Evolutionary conservation across 1,284 basidiomycete genomes (phyloP).

Genomic region (Malassezia sympodialis): DNA sequence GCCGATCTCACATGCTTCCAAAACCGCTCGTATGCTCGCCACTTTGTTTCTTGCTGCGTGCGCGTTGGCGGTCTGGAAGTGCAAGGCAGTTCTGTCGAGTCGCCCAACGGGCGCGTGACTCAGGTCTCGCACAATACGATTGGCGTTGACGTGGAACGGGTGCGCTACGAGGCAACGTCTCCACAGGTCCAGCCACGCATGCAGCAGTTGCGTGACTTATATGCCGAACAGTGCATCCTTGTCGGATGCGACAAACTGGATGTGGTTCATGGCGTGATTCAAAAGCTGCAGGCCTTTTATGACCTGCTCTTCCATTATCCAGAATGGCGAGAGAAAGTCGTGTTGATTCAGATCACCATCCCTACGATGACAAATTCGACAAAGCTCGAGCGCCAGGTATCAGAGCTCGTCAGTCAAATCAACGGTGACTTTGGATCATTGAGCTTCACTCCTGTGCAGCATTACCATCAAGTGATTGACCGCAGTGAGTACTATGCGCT

Average conservation of each 20-base stretch:
- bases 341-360: constrained; percentile 71
- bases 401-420: constrained; percentile 89
- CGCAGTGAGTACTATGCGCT: constrained; percentile 92
- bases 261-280: constrained; percentile 90
- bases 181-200: constrained; percentile 81
- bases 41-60: constrained; percentile 88
- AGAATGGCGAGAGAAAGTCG: constrained; percentile 80
- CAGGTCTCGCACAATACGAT: constrained; percentile 85
- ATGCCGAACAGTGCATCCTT: constrained; percentile 96
- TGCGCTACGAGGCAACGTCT: constrained; percentile 66
- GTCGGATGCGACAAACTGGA: constrained; percentile 98
- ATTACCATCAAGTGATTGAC: constrained; percentile 95
- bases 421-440: constrained; percentile 91
- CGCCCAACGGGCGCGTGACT: constrained; percentile 76
- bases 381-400: constrained; percentile 83
- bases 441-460: constrained; percentile 96
- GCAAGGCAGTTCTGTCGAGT: constrained; percentile 65
- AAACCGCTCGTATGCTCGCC: constrained; percentile 88
- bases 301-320: constrained; percentile 87
- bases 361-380: constrained; percentile 88
- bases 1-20: constrained; percentile 94
- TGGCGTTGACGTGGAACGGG: constrained; percentile 88
- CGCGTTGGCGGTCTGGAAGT: constrained; percentile 93
- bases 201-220: constrained; percentile 69
- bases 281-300: constrained; percentile 94